Evolutionary conservation across 2,329 filamentous ascomycete genomes (phyloP), one percentile per base, ranked within the genome.

Genomic region (Pezicula radicicola): DNA sequence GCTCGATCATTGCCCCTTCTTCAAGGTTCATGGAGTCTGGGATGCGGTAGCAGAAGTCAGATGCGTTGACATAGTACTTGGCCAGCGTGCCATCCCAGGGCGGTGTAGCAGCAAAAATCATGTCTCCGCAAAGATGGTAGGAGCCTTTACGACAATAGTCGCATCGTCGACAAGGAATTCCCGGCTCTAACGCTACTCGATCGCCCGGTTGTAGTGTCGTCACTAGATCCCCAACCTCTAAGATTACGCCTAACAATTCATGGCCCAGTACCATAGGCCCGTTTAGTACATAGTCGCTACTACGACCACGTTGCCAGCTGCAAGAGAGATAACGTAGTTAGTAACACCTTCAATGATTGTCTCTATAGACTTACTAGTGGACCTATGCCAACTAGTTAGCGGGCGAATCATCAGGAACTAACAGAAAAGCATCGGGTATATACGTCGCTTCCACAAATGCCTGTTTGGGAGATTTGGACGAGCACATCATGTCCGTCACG

Each of bases 1-100:
- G 78, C 59, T 81, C 78, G 2, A 78, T 70, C 12, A 81, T 61
- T 0, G 77, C 78, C 1, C 73, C 78, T 18, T 79, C 74, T 55
- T 80, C 75, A 33, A 76, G 62, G 2, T 64, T 66, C 48, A 81
- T 67, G 45, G 74, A 64, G 0, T 66, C 63, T 0, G 75, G 73
- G 4, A 80, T 63, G 1, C 63, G 66, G 52, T 77, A 77, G 53
- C 71, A 71, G 54, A 68, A 79, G 59, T 77, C 75, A 0, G 68
- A 65, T 0, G 73, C 69, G 0, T 70, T 69, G 33, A 67, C 66
- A 59, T 75, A 79, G 61, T 76, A 79, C 54, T 74, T 76, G 4
- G 70, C 64, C 15, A 80, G 62, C 0, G 74, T 78, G 1, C 76
- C 76, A 45, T 77, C 69, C 53, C 70, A 68, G 0, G 76, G 76